Conservation (phyloP, 805 yeast genomes). For the Candida orba region DNA sequence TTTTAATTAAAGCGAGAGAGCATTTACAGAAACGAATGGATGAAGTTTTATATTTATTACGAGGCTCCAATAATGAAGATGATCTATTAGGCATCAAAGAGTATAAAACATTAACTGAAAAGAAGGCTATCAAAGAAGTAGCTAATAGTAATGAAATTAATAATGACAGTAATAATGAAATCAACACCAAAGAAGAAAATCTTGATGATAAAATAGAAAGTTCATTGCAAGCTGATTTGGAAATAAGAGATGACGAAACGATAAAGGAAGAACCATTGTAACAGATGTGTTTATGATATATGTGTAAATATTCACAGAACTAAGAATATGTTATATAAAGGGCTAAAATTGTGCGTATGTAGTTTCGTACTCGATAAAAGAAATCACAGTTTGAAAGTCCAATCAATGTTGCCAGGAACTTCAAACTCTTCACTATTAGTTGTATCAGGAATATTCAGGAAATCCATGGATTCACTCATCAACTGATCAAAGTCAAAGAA, state of each 20-base stretch:
- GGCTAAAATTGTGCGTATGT: no score
- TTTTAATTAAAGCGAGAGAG: conserved; percentile 20
- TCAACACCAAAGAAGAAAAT: no score
- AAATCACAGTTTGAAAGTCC: conserved; percentile 9
- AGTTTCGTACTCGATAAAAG: no score
- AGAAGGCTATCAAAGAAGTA: neutral
- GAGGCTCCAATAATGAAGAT: conserved; percentile 1
- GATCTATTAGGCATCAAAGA: conserved; percentile 2
- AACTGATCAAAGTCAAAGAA: neutral
- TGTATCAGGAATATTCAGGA: neutral
- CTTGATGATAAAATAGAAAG: no score
- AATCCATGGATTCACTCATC: neutral
- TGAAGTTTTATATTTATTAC: conserved; percentile 24
- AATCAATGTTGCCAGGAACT: conserved; percentile 2
- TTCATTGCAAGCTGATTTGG: no score
- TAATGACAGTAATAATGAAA: no score
- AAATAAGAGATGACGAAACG: no score
- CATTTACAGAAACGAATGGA: conserved; percentile 23
- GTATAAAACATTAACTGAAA: neutral
- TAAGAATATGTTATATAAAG: no score
- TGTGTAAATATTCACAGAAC: neutral
- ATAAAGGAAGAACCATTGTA: neutral
- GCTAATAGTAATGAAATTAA: no score
- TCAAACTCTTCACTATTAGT: neutral
- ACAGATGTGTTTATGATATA: neutral